Conservation (phyloP, 257 asterid species). For the Cruciata laevipes region DNA sequence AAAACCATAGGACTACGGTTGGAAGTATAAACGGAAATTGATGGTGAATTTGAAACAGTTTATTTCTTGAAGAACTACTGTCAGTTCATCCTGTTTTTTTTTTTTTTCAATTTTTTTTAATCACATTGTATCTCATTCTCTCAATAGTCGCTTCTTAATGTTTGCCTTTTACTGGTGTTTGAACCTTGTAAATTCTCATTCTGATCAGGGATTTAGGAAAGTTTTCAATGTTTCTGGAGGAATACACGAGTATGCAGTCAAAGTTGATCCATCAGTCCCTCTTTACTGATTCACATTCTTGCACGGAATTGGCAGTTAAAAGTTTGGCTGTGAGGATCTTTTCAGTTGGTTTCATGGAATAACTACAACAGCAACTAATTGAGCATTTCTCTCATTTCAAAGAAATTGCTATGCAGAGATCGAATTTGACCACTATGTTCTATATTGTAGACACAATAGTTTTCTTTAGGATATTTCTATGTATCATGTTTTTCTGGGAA, state of each 20-base stretch:
- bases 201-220: constrained; percentile 71
- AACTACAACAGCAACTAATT: background rate
- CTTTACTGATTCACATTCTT: constrained; percentile 48
- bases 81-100: background rate
- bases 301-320: background rate
- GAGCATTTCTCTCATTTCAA: background rate
- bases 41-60: too few relatives aligned
- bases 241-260: constrained; percentile 71
- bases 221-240: constrained; percentile 87
- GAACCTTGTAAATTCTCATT: constrained; percentile 10
- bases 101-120: background rate
- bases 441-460: too few relatives aligned
- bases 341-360: background rate
- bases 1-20: too few relatives aligned
- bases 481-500: too few relatives aligned
- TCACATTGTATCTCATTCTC: background rate
- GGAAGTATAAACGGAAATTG: too few relatives aligned
- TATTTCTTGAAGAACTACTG: background rate
- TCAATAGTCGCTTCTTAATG: background rate
- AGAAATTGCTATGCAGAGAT: background rate
- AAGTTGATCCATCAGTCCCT: constrained; percentile 77
- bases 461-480: too few relatives aligned
- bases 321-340: background rate
- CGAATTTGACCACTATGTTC: background rate
- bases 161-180: background rate